Percentiles rank a stretch among this genome's conserved stretches.
Conservation (phyloP, 495 filamentous ascomycete species). For the Lasiosphaeria hispida region DNA sequence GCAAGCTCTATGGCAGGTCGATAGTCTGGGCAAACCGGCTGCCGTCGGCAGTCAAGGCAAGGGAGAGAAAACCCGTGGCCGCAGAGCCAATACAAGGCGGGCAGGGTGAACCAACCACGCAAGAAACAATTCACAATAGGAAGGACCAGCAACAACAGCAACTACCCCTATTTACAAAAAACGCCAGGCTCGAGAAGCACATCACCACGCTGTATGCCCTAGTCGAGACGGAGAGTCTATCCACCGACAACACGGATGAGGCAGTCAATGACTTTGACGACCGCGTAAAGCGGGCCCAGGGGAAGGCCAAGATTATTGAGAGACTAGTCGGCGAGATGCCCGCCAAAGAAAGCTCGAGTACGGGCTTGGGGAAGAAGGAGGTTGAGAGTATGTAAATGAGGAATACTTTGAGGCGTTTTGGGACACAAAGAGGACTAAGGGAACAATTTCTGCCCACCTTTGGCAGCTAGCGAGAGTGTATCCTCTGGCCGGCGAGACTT, state of each 20-base stretch:
- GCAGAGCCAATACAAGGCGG: slow-evolving; percentile 2
- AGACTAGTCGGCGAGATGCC: slow-evolving; percentile 59
- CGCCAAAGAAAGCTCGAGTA: slow-evolving; percentile 8
- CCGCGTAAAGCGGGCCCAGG: slow-evolving; percentile 70
- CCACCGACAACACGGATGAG: slow-evolving; percentile 77
- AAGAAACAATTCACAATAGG: background rate
- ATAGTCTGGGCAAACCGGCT: slow-evolving; percentile 68
- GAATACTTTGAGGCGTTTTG: no score
- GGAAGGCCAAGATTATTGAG: slow-evolving; percentile 81
- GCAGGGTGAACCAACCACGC: background rate
- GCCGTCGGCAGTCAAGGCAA: slow-evolving; percentile 6
- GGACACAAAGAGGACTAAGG: background rate
- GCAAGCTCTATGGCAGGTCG: slow-evolving; percentile 75
- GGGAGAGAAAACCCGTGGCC: slow-evolving; percentile 21
- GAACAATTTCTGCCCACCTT: background rate
- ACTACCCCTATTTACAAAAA: slow-evolving; percentile 46
- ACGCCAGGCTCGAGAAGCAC: slow-evolving; percentile 69
- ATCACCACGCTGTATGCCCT: slow-evolving; percentile 68
- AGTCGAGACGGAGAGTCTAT: slow-evolving; percentile 74
- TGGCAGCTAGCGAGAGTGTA: no score
- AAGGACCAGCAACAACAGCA: slow-evolving; percentile 2
- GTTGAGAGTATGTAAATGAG: background rate
- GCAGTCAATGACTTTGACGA: slow-evolving; percentile 84
- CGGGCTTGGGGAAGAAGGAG: slow-evolving; percentile 3
- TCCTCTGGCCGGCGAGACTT: no score